Evolutionary conservation across 345 rosid species (phyloP).

Genomic region (Moricandia arvensis): DNA sequence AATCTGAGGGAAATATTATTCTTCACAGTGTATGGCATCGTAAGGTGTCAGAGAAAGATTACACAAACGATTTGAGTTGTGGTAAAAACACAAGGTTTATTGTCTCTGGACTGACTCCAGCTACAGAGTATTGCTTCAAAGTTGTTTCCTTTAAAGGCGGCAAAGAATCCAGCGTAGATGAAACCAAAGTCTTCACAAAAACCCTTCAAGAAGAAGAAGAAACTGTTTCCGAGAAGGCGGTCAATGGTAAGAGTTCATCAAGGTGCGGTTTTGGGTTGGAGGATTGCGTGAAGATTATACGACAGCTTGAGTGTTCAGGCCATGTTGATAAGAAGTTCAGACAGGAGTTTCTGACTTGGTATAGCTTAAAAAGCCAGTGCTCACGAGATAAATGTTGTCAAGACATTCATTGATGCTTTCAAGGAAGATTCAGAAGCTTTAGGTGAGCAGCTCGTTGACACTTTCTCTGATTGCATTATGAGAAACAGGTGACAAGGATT

Average conservation of each 20-base stretch:
- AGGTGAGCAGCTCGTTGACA: conserved; percentile 77
- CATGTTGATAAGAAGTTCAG: conserved; percentile 70
- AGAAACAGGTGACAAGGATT: not conserved
- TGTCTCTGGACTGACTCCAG: too few species aligned
- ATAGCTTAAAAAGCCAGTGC: conserved; percentile 68
- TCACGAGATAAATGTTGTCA: conserved; percentile 64
- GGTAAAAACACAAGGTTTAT: too few species aligned
- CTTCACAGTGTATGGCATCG: too few species aligned
- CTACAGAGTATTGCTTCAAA: too few species aligned
- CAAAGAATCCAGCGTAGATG: too few species aligned
- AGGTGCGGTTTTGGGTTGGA: not conserved
- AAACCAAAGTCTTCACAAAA: too few species aligned
- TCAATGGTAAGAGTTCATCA: not conserved
- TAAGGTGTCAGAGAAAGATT: too few species aligned
- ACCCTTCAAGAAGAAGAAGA: too few species aligned
- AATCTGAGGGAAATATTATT: too few species aligned
- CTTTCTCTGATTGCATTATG: conserved; percentile 37
- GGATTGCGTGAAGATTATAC: not conserved
- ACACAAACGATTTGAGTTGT: too few species aligned
- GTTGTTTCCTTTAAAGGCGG: too few species aligned
- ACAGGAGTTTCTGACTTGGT: conserved; percentile 90
- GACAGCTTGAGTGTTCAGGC: conserved; percentile 59
- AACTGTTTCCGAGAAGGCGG: not conserved
- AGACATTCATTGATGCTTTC: conserved; percentile 61
- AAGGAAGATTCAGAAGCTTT: conserved; percentile 62